Percentiles rank a stretch among this genome's conserved stretches.
Conservation (phyloP, 192 early-diverging fungal species). For the Obelidium mucronatum region DNA sequence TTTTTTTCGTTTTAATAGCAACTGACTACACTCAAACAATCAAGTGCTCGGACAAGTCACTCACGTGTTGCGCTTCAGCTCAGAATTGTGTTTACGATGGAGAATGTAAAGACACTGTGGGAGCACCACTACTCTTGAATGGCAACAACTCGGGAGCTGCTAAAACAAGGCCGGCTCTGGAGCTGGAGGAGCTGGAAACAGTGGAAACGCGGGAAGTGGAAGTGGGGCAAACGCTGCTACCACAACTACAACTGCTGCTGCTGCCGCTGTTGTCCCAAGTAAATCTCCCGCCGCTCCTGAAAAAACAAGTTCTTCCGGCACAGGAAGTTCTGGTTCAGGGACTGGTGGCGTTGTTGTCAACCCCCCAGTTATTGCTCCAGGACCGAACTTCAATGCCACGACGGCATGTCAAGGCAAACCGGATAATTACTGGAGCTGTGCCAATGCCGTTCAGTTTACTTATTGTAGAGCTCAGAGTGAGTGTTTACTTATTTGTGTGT, state of each 20-base stretch:
- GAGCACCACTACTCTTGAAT: background rate
- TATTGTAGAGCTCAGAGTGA: slow-evolving; percentile 5
- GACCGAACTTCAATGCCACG: background rate
- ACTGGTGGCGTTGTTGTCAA: too few relatives aligned
- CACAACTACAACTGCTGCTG: too few relatives aligned
- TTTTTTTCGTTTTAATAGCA: too few relatives aligned
- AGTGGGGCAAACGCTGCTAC: too few relatives aligned
- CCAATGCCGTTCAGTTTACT: background rate
- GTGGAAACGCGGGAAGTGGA: too few relatives aligned
- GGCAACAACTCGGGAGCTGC: too few relatives aligned
- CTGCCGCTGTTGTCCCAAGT: too few relatives aligned
- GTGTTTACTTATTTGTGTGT: background rate
- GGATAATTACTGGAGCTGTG: background rate
- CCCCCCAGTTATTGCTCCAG: background rate
- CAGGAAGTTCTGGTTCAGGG: too few relatives aligned
- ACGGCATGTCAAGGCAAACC: background rate
- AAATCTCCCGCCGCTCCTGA: background rate
- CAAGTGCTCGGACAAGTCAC: background rate
- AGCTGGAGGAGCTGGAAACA: too few relatives aligned
- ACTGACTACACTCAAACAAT: background rate
- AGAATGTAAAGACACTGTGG: background rate
- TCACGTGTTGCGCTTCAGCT: background rate
- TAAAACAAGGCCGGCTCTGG: too few relatives aligned
- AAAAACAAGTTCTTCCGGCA: too few relatives aligned
- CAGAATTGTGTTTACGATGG: background rate